Evolutionary conservation across 192 early-diverging fungal genomes (phyloP), one percentile per base, ranked within the genome.

Genomic region (Backusella sp.): DNA sequence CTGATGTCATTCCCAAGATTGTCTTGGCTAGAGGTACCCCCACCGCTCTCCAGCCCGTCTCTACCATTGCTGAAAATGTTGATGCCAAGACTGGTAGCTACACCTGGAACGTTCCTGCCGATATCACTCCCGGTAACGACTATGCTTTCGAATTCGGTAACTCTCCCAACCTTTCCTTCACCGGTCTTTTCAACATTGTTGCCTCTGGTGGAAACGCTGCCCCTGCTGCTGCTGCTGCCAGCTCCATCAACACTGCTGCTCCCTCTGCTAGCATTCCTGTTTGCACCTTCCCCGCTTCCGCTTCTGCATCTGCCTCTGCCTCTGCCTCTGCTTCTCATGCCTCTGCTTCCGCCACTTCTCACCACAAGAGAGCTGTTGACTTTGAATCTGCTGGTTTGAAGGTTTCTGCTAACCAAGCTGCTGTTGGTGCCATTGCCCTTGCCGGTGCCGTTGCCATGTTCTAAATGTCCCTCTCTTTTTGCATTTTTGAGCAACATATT

Each of bases 71-170:
- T 41, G 30, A 53, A 30, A 79, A 82, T 37, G 81, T 82, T 8
- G 46, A 41, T 62, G 69, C 81, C 52, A 34, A 49, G 23, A 23
- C 66, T 17, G 53, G 56, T n/a, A 35, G 30, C 15, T 82, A 76
- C 68, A 78, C 68, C 36, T 82, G 81, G 81, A 52, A 70, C 66
- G 73, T 82, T n/a, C 81, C 81, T 68, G 74, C 74, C 26, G 59
- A 75, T 75, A 26, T 79, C 53, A 15, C 74, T 26, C 74, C 74
- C 23, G 81, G 70, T 42, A 73, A 32, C 8, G 69, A 74, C 67
- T 82, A 82, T 56, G 81, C 81, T 39, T 74, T 82, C 15, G 75
- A 78, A 73, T 73, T 78, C 15, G 81, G 81, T 74, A 56, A 37
- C 15, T 79, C 81, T 7, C 81, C 81, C 7, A 70, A 82, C 65